Evolutionary conservation across 129 eudicot genomes (phyloP), one percentile per base, ranked within the genome.

Genomic region (Apium graveolens): DNA sequence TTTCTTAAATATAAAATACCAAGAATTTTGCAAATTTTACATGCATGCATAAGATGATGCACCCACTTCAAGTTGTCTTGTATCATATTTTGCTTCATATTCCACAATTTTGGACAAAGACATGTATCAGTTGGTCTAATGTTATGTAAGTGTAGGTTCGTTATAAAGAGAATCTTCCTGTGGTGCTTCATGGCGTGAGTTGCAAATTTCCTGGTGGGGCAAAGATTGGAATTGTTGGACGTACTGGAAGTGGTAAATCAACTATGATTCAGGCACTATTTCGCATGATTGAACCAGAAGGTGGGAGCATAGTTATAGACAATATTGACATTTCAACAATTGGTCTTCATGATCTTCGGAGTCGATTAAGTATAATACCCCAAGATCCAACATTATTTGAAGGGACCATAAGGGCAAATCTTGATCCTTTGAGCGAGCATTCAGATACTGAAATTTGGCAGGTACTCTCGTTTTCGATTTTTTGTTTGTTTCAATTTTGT

Each of bases 171-270:
- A 87, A 63, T 82, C 86, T 91, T 70, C 98, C 98, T 1, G 86
- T 91, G 82, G 98, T 95, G 70, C 97, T 95, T 18, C 93, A 89
- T 70, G 94, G 89, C 16, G 87, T 95, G 75, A 84, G 92, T 48
- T 91, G 97, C 85, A 85, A 72, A 31, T 88, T 95, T 60, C 97
- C 93, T 11, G 98, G 98, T 69, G 98, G 98, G 75, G 82, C 81
- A 76, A 94, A 91, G 81, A 88, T 91, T 11, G 98, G 98, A 75
- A 90, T 94, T 49, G 98, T 94, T 32, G 98, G 98, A 18, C 97
- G 98, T 72, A 94, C 98, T 6, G 98, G 98, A 81, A 91, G 98
- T 77, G 98, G 98, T 18, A 94, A 94, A 84, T 94, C 98, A 13
- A 94, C 98, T 78, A 77, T 94, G 79, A 91, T 94, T 45, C 98